Base-by-base conservation (phyloP, 257 asterid genomes). In the Ballota nigra region DNA sequence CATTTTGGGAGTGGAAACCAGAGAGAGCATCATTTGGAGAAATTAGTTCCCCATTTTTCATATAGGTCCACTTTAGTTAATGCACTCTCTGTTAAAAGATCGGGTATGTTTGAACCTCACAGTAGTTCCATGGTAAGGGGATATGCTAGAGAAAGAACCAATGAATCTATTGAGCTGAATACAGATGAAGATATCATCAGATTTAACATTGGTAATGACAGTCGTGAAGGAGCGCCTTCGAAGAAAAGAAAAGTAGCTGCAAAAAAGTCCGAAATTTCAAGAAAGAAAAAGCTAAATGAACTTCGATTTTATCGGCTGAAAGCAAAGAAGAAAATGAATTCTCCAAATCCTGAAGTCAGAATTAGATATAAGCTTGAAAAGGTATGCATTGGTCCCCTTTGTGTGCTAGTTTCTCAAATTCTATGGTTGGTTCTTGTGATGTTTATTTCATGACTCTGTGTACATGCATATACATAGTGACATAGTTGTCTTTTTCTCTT, bases 291-390 rank as follows among this genome's bases (percentile, higher is more conserved):
- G 82, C 80, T 89, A 64, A 94, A 91, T 47, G 97, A 94, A 77
- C 98, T 94, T 15, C 86, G 95, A 80, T 89, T 88, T 71, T 94
- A 83, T 75, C 73, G 99, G 56, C 81, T 94, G 86, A 91, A 88
- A 84, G 99, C 99, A 28, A 91, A 86, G 93, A 94, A 86, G 89
- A 94, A 91, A 74, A 85, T 89, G 97, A 92, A 87, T 63, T 91
- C 99, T 63, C 98, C 97, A 4, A 94, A 89, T 78, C 99, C 99
- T 52, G 98, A 89, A 92, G 95, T 89, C 71, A 83, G 97, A 77
- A 89, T 94, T 58, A 79, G 95, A 82, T 92, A 94, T 86, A 89
- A 88, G 79, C 97, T 94, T 43, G 99, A 86, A 74, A 94, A 91
- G 99, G 99, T 94, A 31, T 49, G 83, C 57, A 45, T 31, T 20